Evolutionary conservation across 129 eudicot species (phyloP).

Genomic region (Artemisia tridentata): DNA sequence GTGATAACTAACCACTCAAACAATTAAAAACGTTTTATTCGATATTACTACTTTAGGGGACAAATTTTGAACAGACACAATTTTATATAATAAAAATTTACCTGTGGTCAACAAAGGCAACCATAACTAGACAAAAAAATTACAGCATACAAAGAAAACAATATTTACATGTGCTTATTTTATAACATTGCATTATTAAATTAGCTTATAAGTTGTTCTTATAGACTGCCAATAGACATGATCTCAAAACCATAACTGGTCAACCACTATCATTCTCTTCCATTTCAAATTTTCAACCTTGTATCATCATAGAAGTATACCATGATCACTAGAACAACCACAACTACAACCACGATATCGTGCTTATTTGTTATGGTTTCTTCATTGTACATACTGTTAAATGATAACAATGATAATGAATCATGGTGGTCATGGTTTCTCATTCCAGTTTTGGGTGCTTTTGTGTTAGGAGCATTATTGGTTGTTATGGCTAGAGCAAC

Average conservation of each 20-base stretch:
- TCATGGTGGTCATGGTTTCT: conserved; percentile 25
- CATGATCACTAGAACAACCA: conserved; percentile 16
- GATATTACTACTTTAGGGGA: not conserved
- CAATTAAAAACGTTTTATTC: not conserved
- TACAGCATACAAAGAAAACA: not conserved
- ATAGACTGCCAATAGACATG: conserved; percentile 47
- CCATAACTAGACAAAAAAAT: conserved; percentile 7
- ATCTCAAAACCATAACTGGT: conserved; percentile 25
- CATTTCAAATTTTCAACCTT: not conserved
- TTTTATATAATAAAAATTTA: not conserved
- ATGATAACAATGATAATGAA: conserved; percentile 9
- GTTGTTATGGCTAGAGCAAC: conserved; percentile 65
- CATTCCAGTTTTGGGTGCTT: conserved; percentile 28
- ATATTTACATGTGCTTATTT: conserved; percentile 13
- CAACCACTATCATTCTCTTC: conserved; percentile 13
- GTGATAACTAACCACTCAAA: not conserved
- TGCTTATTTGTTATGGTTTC: conserved; percentile 40
- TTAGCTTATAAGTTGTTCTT: conserved; percentile 16
- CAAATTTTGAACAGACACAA: not conserved
- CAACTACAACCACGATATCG: conserved; percentile 16
- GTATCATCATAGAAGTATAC: not conserved
- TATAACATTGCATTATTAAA: conserved; percentile 12
- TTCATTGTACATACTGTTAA: conserved; percentile 33
- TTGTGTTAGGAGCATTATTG: conserved; percentile 35
- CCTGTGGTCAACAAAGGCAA: conserved; percentile 32